These are phyloP conservation scores for Mycena belliarum DNA, from an alignment of 768 basidiomycete genomes.

Conservation along the genomic window DNA sequence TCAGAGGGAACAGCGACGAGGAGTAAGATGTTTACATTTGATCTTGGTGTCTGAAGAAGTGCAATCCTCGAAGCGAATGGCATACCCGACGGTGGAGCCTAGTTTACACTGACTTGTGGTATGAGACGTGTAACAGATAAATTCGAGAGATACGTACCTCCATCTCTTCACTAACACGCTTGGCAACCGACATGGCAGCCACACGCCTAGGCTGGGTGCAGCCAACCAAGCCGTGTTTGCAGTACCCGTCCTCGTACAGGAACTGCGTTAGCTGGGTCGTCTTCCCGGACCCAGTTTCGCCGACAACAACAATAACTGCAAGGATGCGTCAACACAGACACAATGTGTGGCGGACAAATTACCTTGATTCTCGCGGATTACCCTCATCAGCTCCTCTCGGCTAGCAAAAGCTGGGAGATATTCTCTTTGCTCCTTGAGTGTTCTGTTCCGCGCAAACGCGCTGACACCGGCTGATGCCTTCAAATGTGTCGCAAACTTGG, in stretches of 20 bases:
- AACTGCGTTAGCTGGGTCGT: constrained; percentile 96
- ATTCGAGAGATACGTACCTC: constrained; percentile 52
- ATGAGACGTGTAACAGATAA: constrained; percentile 2
- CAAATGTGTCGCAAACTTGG: constrained; percentile 95
- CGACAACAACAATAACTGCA: constrained; percentile 89
- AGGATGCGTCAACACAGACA: neutral
- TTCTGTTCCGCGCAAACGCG: constrained; percentile 76
- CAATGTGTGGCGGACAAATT: constrained; percentile 20
- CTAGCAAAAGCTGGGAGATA: constrained; percentile 98
- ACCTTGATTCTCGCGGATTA: constrained; percentile 96
- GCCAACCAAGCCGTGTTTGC: constrained; percentile 84
- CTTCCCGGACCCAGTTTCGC: constrained; percentile 99
- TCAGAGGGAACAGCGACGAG: neutral
- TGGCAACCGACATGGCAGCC: constrained; percentile 99
- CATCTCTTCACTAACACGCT: constrained; percentile 99
- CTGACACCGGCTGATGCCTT: constrained; percentile 79
- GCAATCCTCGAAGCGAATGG: constrained; percentile 98
- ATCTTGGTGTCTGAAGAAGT: constrained; percentile 93
- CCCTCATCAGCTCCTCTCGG: constrained; percentile 86
- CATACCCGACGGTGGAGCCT: constrained; percentile 90
- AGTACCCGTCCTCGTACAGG: constrained; percentile 96
- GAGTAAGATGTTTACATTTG: constrained; percentile 63
- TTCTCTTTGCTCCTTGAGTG: constrained; percentile 93
- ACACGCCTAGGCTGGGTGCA: constrained; percentile 99
- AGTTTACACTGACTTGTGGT: constrained; percentile 67